A percentile compares a stretch with the other conserved stretches of the same genome.
These are phyloP conservation scores for Candida schatavii DNA, from an alignment of 805 yeast species.

Conservation along the genomic window DNA sequence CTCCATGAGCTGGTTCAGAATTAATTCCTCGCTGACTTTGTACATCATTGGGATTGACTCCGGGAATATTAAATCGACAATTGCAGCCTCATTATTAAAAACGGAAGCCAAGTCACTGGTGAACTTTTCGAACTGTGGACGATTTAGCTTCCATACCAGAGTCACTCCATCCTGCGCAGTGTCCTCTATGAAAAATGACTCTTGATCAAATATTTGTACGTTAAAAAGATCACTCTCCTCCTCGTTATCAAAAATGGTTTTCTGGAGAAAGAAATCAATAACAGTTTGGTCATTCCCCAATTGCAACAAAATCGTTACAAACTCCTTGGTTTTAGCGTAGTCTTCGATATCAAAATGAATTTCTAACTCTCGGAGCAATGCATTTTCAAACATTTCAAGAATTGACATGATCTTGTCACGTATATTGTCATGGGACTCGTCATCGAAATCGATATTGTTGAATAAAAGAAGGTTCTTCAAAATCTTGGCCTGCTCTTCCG, in stretches of 20 bases:
- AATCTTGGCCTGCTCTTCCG: conserved; percentile 50
- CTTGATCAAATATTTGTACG: conserved; percentile 24
- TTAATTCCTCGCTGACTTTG: conserved; percentile 46
- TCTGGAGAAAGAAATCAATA: conserved; percentile 43
- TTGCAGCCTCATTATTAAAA: conserved; percentile 36
- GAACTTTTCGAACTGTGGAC: conserved; percentile 18
- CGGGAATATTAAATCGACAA: conserved; percentile 46
- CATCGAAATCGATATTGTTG: conserved; percentile 31
- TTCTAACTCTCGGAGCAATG: conserved; percentile 67
- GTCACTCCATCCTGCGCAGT: conserved; percentile 4
- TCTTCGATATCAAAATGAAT: conserved; percentile 49
- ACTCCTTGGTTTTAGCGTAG: conserved; percentile 33
- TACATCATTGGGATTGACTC: conserved; percentile 44
- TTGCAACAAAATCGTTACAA: conserved; percentile 33
- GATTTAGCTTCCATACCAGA: background rate
- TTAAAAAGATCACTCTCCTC: conserved; percentile 23
- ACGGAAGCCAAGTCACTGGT: conserved; percentile 26
- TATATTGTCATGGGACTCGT: conserved; percentile 24
- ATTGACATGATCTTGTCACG: conserved; percentile 50
- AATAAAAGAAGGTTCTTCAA: conserved; percentile 39
- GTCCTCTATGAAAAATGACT: conserved; percentile 17
- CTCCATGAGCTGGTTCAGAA: conserved; percentile 38
- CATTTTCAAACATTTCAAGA: conserved; percentile 68
- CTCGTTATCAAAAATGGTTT: conserved; percentile 38
- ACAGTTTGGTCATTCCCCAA: conserved; percentile 41